Percentiles rank a stretch among this genome's conserved stretches.
Conservation (phyloP, 2,329 filamentous ascomycete genomes). For the Colletotrichum orchidophilum region DNA sequence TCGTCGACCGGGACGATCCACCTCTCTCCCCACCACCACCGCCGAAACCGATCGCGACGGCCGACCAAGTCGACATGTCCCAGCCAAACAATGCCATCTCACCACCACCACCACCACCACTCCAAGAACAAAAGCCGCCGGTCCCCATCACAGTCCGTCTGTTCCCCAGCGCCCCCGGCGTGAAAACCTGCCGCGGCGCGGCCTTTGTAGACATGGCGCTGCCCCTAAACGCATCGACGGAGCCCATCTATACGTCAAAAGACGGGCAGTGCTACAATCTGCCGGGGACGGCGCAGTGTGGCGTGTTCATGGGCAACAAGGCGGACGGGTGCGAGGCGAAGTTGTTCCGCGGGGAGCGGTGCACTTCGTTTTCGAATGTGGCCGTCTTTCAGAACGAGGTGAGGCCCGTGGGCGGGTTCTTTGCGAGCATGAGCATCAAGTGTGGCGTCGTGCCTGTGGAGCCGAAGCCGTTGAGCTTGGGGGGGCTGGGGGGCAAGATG, state of each 20-base stretch:
- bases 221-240: conserved; percentile 14
- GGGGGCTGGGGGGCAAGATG: conserved; percentile 15
- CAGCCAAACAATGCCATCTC: not conserved
- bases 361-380: conserved; percentile 20
- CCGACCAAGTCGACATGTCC: conserved; percentile 19
- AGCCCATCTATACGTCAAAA: conserved; percentile 1
- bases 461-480: conserved; percentile 25
- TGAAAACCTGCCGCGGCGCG: conserved; percentile 27
- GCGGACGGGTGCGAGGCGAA: conserved; percentile 31
- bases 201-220: conserved; percentile 7
- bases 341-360: conserved; percentile 21
- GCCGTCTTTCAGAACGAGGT: conserved; percentile 28
- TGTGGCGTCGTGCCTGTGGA: conserved; percentile 27
- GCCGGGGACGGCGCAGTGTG: conserved; percentile 22
- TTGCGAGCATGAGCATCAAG: conserved; percentile 26
- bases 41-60: conserved; percentile 11
- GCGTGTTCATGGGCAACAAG: conserved; percentile 26
- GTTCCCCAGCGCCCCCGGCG: conserved; percentile 23
- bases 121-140: conserved; percentile 4
- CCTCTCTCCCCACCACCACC: not conserved
- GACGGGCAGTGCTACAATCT: conserved; percentile 31
- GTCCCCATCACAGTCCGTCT: conserved; percentile 25
- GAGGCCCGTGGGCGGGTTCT: conserved; percentile 25
- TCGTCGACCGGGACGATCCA: conserved; percentile 24
- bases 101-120: not conserved